Conservation (phyloP, 2,329 filamentous ascomycete genomes). For the Talaromyces sp. region DNA sequence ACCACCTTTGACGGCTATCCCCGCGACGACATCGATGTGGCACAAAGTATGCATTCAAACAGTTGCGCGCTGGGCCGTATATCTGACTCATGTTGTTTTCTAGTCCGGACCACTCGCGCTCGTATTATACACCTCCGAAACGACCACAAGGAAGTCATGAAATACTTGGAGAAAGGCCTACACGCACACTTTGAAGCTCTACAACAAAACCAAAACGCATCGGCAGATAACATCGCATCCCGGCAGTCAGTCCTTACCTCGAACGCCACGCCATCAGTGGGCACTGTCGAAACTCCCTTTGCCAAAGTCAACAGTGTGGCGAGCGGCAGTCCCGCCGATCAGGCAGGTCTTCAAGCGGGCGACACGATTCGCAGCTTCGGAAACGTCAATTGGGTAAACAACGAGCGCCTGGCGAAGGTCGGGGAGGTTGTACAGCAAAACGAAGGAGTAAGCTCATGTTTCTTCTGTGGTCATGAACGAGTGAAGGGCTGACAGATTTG, state of each 20-base stretch:
- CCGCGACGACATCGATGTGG: conserved; percentile 86
- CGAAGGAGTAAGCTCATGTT: conserved; percentile 63
- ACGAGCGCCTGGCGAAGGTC: conserved; percentile 79
- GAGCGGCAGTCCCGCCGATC: conserved; percentile 70
- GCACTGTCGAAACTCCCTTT: conserved; percentile 61
- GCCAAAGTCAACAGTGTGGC: conserved; percentile 85
- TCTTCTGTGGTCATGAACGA: not conserved
- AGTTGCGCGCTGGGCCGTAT: conserved; percentile 12
- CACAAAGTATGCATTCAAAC: conserved; percentile 64
- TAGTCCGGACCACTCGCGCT: conserved; percentile 87
- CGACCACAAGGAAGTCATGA: conserved; percentile 89
- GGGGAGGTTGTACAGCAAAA: conserved; percentile 86
- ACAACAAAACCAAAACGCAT: conserved; percentile 45
- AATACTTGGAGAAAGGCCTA: conserved; percentile 73
- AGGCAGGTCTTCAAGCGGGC: conserved; percentile 72
- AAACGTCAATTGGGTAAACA: conserved; percentile 73
- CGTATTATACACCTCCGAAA: conserved; percentile 86
- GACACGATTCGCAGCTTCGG: conserved; percentile 85
- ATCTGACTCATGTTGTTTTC: not conserved
- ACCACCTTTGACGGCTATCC: conserved; percentile 89
- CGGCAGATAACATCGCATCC: conserved; percentile 12
- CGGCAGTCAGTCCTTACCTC: conserved; percentile 9
- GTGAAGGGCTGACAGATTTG: conserved; percentile 5
- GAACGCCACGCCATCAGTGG: conserved; percentile 18
- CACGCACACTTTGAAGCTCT: conserved; percentile 82